These are phyloP conservation scores for Allantophomopsis cytisporea DNA, from an alignment of 2,329 filamentous ascomycete species.

Conservation along the genomic window DNA sequence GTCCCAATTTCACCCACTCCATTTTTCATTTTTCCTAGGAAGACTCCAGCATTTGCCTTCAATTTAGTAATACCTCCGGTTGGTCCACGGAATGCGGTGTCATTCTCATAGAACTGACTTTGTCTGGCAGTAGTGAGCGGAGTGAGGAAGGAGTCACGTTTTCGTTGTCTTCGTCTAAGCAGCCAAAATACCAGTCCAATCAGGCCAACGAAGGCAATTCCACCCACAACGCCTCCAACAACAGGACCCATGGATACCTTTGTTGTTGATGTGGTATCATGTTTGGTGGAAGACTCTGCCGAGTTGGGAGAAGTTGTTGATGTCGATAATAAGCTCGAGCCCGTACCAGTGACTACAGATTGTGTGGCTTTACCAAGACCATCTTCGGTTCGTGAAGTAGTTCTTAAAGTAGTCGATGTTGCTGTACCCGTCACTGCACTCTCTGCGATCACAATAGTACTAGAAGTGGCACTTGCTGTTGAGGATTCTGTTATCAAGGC, in stretches of 20 bases:
- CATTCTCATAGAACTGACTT: conserved; percentile 2
- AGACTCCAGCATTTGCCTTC: not conserved
- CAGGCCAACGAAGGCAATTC: conserved; percentile 1
- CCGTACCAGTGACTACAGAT: too few species aligned
- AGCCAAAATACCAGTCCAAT: conserved; percentile 1
- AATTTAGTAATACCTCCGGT: not conserved
- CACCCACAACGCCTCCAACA: conserved; percentile 3
- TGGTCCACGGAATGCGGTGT: conserved; percentile 1
- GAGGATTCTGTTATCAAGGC: too few species aligned
- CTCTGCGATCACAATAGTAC: too few species aligned
- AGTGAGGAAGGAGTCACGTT: conserved; percentile 1
- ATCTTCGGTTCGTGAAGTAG: too few species aligned
- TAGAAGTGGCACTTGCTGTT: too few species aligned
- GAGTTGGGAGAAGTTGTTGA: not conserved
- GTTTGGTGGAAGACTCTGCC: not conserved
- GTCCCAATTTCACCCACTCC: not conserved
- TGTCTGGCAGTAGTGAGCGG: not conserved
- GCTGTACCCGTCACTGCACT: too few species aligned
- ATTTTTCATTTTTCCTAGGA: not conserved
- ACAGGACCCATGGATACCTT: not conserved
- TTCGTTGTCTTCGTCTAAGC: not conserved
- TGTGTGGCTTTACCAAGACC: too few species aligned
- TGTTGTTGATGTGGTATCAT: not conserved
- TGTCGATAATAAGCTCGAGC: not conserved
- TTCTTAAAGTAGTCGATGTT: too few species aligned